Conservation (phyloP, 2,329 filamentous ascomycete genomes). For the Sclerotinia borealis region DNA sequence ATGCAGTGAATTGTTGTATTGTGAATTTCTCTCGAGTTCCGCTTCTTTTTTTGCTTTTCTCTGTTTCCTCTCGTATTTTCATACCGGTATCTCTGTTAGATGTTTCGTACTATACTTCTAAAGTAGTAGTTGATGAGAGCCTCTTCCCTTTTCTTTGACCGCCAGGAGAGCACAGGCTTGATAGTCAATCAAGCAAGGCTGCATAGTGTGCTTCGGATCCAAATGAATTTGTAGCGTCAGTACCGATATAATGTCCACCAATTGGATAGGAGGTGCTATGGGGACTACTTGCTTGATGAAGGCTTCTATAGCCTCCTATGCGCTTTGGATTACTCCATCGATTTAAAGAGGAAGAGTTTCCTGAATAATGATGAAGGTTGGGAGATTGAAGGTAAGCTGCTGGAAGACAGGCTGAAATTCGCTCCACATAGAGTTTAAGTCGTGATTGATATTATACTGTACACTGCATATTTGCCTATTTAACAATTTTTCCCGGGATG, state of each 20-base stretch:
- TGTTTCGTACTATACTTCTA: slow-evolving; percentile 10
- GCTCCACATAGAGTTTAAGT: slow-evolving; percentile 4
- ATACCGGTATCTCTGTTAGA: background rate
- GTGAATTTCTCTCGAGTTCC: background rate
- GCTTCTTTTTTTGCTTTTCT: slow-evolving; percentile 1
- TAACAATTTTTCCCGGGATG: background rate
- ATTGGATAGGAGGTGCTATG: background rate
- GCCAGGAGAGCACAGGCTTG: slow-evolving; percentile 11
- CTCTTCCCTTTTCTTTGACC: slow-evolving; percentile 13
- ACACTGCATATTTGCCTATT: slow-evolving; percentile 4
- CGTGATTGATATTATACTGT: slow-evolving; percentile 1
- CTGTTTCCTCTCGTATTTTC: slow-evolving; percentile 7
- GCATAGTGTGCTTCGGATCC: slow-evolving; percentile 10
- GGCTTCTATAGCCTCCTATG: background rate
- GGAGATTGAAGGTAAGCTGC: background rate
- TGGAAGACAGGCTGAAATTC: background rate
- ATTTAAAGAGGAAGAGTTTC: slow-evolving; percentile 7
- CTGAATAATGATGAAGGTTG: background rate
- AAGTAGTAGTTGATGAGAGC: slow-evolving; percentile 8
- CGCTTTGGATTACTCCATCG: slow-evolving; percentile 2
- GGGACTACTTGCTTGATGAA: slow-evolving; percentile 3
- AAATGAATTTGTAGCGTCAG: background rate
- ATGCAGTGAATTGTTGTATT: background rate
- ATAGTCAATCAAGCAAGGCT: slow-evolving; percentile 1
- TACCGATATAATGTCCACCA: slow-evolving; percentile 8